These are phyloP conservation scores for Bidens hawaiensis DNA, from an alignment of 140 eudicot species.

Conservation along the genomic window DNA sequence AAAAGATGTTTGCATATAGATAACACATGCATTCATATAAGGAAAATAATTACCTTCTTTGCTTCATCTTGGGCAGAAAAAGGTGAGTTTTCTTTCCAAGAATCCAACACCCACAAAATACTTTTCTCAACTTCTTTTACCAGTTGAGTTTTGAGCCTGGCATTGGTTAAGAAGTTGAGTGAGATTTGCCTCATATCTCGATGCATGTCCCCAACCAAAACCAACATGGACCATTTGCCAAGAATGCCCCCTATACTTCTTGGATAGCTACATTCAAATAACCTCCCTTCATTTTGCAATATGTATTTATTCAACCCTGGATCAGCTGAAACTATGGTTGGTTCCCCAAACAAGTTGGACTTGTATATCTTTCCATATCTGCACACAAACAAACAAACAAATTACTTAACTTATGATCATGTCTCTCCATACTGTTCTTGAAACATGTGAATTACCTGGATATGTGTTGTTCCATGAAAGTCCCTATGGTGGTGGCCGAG, in stretches of 20 bases:
- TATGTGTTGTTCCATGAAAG: slow-evolving; percentile 90
- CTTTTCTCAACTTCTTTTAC: slow-evolving; percentile 74
- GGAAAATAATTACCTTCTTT: slow-evolving; percentile 56
- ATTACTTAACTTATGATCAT: too few relatives aligned
- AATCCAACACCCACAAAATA: slow-evolving; percentile 61
- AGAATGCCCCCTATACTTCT: slow-evolving; percentile 97
- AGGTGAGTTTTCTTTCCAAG: slow-evolving; percentile 61
- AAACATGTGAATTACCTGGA: slow-evolving; percentile 42
- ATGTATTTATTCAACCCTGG: slow-evolving; percentile 79
- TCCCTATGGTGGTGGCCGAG: slow-evolving; percentile 78
- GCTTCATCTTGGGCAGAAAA: slow-evolving; percentile 96
- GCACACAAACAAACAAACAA: slow-evolving; percentile 1
- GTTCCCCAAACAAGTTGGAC: slow-evolving; percentile 90
- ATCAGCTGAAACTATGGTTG: slow-evolving; percentile 88
- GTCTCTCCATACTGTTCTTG: too few relatives aligned
- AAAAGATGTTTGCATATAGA: background rate
- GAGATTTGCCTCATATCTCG: slow-evolving; percentile 93
- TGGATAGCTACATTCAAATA: slow-evolving; percentile 95
- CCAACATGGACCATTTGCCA: slow-evolving; percentile 99
- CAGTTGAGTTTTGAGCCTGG: slow-evolving; percentile 72
- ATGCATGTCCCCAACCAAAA: slow-evolving; percentile 94
- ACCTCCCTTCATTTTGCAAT: slow-evolving; percentile 80
- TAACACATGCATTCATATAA: background rate
- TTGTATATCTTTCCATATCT: slow-evolving; percentile 91
- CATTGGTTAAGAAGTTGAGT: slow-evolving; percentile 84